phyloP scores from a whole-genome alignment of 2,329 filamentous ascomycete species.

The Fusarium sp. region DNA sequence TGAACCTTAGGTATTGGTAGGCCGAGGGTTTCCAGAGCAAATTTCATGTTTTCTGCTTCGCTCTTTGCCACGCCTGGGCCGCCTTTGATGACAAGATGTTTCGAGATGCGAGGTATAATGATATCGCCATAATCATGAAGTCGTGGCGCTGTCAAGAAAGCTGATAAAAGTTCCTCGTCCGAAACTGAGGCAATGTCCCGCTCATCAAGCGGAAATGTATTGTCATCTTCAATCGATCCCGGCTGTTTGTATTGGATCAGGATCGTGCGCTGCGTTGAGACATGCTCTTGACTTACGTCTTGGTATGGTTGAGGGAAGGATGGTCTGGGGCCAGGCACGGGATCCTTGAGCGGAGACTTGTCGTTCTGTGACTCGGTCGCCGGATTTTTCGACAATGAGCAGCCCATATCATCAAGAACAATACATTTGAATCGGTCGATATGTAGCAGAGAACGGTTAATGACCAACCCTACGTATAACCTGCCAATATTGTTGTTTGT shows the following conservation, averaged over 20 bases:
- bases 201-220: neutral
- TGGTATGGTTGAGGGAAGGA: neutral
- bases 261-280: too few species aligned
- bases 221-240: too few species aligned
- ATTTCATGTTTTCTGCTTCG: neutral
- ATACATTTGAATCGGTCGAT: neutral
- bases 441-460: neutral
- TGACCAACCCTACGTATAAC: neutral
- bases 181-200: accelerated
- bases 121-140: neutral
- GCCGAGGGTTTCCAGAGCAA: accelerated
- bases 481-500: too few species aligned
- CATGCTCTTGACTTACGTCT: too few species aligned
- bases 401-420: neutral
- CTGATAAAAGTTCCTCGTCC: neutral
- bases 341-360: neutral
- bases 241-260: too few species aligned
- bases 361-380: neutral
- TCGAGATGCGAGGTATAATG: accelerated
- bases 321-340: neutral
- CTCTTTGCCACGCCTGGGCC: neutral
- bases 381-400: neutral
- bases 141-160: neutral
- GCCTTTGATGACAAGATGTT: neutral
- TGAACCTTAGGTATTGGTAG: accelerated